Percentiles rank a stretch among this genome's conserved stretches.
Conservation (phyloP, 108 stramenopile genomes). For the Mediolabrus comicus region DNA sequence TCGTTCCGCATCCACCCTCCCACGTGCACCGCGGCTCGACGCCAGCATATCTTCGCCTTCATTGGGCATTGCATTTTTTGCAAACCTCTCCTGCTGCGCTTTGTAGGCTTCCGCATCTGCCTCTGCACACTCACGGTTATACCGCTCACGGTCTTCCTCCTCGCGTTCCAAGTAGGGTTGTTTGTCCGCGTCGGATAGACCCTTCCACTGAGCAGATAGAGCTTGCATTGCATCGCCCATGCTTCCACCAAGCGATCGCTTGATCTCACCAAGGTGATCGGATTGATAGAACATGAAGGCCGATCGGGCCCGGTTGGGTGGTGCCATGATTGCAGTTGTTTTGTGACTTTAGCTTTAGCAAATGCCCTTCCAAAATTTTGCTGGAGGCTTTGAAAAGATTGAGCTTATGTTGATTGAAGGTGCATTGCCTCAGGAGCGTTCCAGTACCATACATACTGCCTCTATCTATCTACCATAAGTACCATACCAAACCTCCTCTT, state of each 20-base stretch:
- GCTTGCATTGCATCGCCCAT: slow-evolving; percentile 89
- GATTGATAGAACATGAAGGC: slow-evolving; percentile 82
- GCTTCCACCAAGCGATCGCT: slow-evolving; percentile 51
- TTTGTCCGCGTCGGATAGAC: slow-evolving; percentile 38
- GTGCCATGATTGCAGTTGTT: slow-evolving; percentile 37
- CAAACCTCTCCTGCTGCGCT: slow-evolving; percentile 57
- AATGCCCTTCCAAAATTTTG: neutral
- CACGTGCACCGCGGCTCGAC: slow-evolving; percentile 58
- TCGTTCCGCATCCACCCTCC: slow-evolving; percentile 53
- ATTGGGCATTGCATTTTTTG: slow-evolving; percentile 46
- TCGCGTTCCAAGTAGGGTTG: slow-evolving; percentile 62
- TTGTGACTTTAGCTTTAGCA: neutral
- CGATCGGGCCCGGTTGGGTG: slow-evolving; percentile 71
- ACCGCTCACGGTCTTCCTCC: slow-evolving; percentile 67
- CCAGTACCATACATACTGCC: too few relatives aligned
- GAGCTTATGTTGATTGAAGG: too few relatives aligned
- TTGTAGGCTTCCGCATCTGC: slow-evolving; percentile 62
- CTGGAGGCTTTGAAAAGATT: too few relatives aligned
- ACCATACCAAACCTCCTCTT: too few relatives aligned
- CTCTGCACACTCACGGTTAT: slow-evolving; percentile 63
- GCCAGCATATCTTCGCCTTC: slow-evolving; percentile 48
- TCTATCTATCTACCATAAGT: too few relatives aligned
- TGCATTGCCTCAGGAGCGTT: too few relatives aligned
- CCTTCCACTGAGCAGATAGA: slow-evolving; percentile 75
- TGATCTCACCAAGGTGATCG: slow-evolving; percentile 63